Conservation (phyloP, 2,329 filamentous ascomycete genomes). For the Aspergillus brasiliensis region DNA sequence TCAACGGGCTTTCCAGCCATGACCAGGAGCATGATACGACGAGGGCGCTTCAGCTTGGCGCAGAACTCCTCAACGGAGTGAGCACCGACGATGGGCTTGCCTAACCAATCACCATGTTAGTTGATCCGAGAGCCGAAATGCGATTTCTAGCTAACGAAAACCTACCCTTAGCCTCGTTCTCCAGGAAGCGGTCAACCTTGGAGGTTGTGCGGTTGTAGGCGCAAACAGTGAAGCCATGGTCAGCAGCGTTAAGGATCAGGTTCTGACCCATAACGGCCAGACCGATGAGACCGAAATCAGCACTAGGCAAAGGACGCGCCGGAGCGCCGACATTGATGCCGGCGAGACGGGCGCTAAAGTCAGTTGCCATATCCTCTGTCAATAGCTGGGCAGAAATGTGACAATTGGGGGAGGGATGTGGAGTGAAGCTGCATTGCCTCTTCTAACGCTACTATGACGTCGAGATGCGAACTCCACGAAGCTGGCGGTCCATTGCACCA, state of each 20-base stretch:
- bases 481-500: not conserved
- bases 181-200: conserved; percentile 95
- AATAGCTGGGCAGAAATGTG: conserved; percentile 26
- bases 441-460: not conserved
- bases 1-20: conserved; percentile 98
- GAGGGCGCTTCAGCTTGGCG: conserved; percentile 93
- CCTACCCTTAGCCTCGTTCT: conserved; percentile 81
- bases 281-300: conserved; percentile 90
- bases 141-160: not conserved
- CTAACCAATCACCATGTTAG: conserved; percentile 37
- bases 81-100: conserved; percentile 93
- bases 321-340: conserved; percentile 70
- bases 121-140: not conserved
- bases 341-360: conserved; percentile 71
- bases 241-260: conserved; percentile 85
- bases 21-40: conserved; percentile 97
- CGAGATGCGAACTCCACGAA: not conserved
- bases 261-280: conserved; percentile 90
- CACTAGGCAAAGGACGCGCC: conserved; percentile 60
- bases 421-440: conserved; percentile 7
- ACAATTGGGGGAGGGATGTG: conserved; percentile 7
- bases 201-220: conserved; percentile 98
- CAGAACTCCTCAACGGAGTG: conserved; percentile 93
- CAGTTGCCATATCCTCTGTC: conserved; percentile 43
- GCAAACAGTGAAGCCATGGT: conserved; percentile 93